Percentiles rank a stretch among this genome's conserved stretches.
These are phyloP conservation scores for Amanita rubescens DNA, from an alignment of 768 basidiomycete genomes.

Conservation along the genomic window DNA sequence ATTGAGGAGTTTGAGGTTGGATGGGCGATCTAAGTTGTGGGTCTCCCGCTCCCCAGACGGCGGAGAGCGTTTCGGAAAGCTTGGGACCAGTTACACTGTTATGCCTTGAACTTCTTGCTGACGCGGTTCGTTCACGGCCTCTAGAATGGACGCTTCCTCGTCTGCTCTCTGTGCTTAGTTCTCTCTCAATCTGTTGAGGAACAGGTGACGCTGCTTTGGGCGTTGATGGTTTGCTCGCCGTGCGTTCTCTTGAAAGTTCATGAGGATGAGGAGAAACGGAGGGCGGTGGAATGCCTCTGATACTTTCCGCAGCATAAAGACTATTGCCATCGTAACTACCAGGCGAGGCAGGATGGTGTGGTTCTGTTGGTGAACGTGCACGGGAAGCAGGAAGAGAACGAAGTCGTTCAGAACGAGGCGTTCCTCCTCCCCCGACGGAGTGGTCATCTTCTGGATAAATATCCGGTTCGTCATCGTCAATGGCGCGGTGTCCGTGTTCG, in stretches of 20 bases:
- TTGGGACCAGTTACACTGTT: constrained; percentile 16
- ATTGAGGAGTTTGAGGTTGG: constrained; percentile 2
- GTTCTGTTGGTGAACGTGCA: constrained; percentile 41
- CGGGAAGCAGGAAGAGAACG: constrained; percentile 45
- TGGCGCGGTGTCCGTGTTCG: constrained; percentile 61
- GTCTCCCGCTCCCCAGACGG: constrained; percentile 38
- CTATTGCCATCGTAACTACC: constrained; percentile 17
- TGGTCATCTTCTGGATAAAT: constrained; percentile 58
- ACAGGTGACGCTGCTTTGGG: not conserved
- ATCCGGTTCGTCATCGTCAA: constrained; percentile 66
- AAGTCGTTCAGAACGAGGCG: constrained; percentile 32
- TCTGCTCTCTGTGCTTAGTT: constrained; percentile 1
- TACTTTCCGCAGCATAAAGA: not conserved
- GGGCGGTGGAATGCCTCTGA: constrained; percentile 5
- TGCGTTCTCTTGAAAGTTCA: constrained; percentile 1
- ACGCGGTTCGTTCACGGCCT: not conserved
- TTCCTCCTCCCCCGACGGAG: constrained; percentile 20
- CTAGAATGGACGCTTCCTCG: not conserved
- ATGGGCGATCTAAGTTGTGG: constrained; percentile 7
- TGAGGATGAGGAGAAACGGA: not conserved
- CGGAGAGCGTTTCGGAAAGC: constrained; percentile 35
- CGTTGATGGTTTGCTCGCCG: not conserved
- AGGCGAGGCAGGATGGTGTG: constrained; percentile 22
- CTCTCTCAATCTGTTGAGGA: not conserved
- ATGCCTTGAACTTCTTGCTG: constrained; percentile 7